Base-by-base conservation (phyloP, 352 stramenopile genomes). In the Globisporangium spiculum region DNA sequence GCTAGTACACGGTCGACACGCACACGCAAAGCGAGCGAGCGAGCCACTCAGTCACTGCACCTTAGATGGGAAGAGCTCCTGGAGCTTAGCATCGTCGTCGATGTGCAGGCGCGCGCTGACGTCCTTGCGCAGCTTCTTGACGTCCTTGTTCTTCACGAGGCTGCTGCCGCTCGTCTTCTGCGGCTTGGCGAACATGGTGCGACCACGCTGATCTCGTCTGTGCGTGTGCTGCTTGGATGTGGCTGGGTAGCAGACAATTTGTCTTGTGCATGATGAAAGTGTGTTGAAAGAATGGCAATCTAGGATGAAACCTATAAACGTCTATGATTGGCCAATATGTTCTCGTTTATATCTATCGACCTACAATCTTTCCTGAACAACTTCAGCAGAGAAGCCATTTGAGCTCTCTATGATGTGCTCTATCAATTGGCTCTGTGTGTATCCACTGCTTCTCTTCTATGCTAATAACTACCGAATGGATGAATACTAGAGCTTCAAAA, bases 121-220 rank as follows among this genome's bases (percentile, higher is more conserved):
- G 54, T 93, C 84, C 50, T 83, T 80, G 52, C 85, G 85, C 44
- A 96, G 76, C 75, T 94, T 96, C 80, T 94, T 96, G 69, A 79
- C 79, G 68, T 96, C 88, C 71, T 96, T 96, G 68, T 83, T 84
- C 77, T 91, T 92, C 50, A 96, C 79, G 75, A 93, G 75, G 63
- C 79, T 86, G 66, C 84, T 96, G 67, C 86, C 85, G 65, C 83
- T 93, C 63, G 79, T 74, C 78, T 93, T 93, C 44, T 79, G 74
- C 60, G 84, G 65, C 74, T 96, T 96, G 61, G 78, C 78, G 68
- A 96, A 96, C 88, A 96, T 96, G 56, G 0, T 94, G 56, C 18
- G 41, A 27, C 14, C 26, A 26, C 20, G 16, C 20, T 54, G 52
- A 48, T 18, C 50, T 60, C 50, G 44, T 54, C 3, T 5, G 1